These are phyloP conservation scores for Eucalyptus decipiens DNA, from an alignment of 345 rosid species.

Conservation along the genomic window DNA sequence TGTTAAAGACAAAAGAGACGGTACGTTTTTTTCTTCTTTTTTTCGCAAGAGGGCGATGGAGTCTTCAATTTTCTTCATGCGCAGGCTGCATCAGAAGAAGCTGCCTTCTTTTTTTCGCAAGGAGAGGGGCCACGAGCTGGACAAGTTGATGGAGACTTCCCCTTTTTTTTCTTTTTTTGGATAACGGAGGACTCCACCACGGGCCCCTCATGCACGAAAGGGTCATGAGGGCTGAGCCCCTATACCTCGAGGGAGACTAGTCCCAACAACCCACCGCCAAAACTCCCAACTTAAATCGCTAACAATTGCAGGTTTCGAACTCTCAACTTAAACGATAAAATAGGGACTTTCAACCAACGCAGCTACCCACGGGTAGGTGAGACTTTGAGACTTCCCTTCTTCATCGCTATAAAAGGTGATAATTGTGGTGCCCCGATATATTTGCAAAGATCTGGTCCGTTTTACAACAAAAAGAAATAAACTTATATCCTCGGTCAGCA, in stretches of 20 bases:
- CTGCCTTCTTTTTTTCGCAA: background rate
- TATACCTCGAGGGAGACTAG: rapidly evolving
- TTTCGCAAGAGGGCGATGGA: background rate
- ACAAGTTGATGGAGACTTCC: background rate
- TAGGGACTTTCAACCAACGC: rapidly evolving
- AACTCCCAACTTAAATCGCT: rapidly evolving
- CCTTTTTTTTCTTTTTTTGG: background rate
- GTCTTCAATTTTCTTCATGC: background rate
- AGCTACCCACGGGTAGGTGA: rapidly evolving
- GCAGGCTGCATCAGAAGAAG: background rate
- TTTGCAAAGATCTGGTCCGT: background rate
- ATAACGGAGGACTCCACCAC: rapidly evolving
- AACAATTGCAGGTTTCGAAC: rapidly evolving
- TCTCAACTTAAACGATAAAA: rapidly evolving
- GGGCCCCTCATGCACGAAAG: rapidly evolving
- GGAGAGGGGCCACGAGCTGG: background rate
- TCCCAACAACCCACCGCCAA: rapidly evolving
- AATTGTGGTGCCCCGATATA: no score
- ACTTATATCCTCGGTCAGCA: background rate
- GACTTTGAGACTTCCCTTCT: background rate
- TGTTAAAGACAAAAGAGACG: background rate
- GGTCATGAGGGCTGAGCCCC: rapidly evolving
- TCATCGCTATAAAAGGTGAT: background rate
- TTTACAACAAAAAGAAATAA: background rate
- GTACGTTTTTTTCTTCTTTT: rapidly evolving